Evolutionary conservation across 805 yeast species (phyloP).

Genomic region (Lachancea quebecensis): DNA sequence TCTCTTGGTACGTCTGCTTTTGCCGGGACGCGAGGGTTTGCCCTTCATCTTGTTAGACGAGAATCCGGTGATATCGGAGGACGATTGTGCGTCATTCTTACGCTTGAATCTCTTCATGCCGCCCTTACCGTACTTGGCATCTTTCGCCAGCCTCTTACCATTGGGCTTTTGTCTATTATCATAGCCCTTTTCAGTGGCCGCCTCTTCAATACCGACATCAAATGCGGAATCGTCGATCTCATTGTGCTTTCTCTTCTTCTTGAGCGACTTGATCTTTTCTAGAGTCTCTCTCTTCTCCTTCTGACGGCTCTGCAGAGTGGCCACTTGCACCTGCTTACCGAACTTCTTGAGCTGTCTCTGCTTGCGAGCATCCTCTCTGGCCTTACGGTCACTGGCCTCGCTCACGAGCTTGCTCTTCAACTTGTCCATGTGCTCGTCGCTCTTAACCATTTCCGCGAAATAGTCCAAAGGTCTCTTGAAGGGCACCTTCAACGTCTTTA

Average conservation of each 20-base stretch:
- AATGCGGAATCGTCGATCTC: conserved; percentile 54
- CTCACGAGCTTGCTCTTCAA: conserved; percentile 71
- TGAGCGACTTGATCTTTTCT: conserved; percentile 84
- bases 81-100: conserved; percentile 65
- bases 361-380: conserved; percentile 86
- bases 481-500: conserved; percentile 68
- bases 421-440: conserved; percentile 97
- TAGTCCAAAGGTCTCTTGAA: conserved; percentile 91
- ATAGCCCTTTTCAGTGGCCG: conserved; percentile 38
- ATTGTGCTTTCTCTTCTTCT: conserved; percentile 75
- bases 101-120: conserved; percentile 71
- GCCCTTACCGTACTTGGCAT: conserved; percentile 68
- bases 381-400: conserved; percentile 80
- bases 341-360: conserved; percentile 94
- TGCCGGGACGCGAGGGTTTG: conserved; percentile 46
- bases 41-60: conserved; percentile 47
- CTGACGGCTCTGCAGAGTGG: conserved; percentile 87
- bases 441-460: conserved; percentile 97
- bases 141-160: conserved; percentile 61
- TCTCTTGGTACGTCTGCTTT: conserved; percentile 41
- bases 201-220: conserved; percentile 88
- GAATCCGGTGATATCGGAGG: conserved; percentile 59
- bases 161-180: conserved; percentile 50
- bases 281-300: conserved; percentile 86
- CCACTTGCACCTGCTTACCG: conserved; percentile 95